phyloP scores from a whole-genome alignment of 768 basidiomycete genomes.

The Trametes punicea region DNA sequence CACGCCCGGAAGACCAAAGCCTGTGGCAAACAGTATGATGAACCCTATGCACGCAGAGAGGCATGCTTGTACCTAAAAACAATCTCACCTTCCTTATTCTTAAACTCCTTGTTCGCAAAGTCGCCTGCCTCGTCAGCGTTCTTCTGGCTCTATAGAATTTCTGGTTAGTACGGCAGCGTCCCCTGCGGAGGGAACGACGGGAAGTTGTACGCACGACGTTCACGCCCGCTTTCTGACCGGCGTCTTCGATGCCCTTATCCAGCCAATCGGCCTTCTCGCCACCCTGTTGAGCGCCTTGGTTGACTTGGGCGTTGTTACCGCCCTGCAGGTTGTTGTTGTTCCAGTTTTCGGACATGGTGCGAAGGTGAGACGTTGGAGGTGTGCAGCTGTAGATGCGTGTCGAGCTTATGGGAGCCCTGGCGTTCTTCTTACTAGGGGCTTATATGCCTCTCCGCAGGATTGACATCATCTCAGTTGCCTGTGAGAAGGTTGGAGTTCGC shows the following conservation, averaged over 20 bases:
- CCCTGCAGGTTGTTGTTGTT: conserved; percentile 3
- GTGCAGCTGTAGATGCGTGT: background rate
- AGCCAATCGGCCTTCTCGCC: conserved; percentile 29
- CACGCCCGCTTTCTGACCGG: conserved; percentile 24
- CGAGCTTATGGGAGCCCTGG: background rate
- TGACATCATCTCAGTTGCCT: background rate
- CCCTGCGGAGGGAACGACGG: background rate
- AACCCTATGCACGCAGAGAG: background rate
- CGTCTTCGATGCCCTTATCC: conserved; percentile 27
- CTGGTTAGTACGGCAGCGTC: background rate
- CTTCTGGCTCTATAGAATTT: conserved; percentile 19
- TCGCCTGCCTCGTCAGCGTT: conserved; percentile 29
- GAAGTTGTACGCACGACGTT: conserved; percentile 21
- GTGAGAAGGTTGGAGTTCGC: background rate
- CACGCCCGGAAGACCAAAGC: conserved; percentile 10
- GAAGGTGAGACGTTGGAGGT: background rate
- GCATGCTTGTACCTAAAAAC: no score
- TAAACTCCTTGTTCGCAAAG: conserved; percentile 28
- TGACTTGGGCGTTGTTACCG: conserved; percentile 5
- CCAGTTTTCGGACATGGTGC: conserved; percentile 2
- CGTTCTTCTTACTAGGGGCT: background rate
- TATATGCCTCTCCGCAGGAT: background rate
- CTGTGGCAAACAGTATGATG: background rate
- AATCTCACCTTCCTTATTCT: conserved; percentile 23
- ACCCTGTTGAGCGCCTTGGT: conserved; percentile 10